These are phyloP conservation scores for Linum tenue DNA, from an alignment of 345 rosid species.

Conservation along the genomic window DNA sequence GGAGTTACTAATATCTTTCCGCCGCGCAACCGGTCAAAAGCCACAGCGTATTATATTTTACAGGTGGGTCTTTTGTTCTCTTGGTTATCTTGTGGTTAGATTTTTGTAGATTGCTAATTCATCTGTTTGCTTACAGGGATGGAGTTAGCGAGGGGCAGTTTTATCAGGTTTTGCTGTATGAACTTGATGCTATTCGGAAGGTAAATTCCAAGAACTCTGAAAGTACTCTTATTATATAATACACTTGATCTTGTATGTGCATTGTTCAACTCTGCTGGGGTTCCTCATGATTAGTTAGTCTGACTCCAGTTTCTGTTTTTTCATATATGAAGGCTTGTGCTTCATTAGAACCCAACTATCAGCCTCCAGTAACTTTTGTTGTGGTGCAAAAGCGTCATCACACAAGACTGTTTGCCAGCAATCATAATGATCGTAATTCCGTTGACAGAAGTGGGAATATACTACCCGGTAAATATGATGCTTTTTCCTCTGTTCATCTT, in stretches of 20 bases:
- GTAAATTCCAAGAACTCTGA: slow-evolving; percentile 22
- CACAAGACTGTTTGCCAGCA: slow-evolving; percentile 87
- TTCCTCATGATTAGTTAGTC: background rate
- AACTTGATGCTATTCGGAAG: slow-evolving; percentile 96
- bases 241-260: background rate
- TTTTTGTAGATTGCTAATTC: background rate
- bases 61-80: slow-evolving; percentile 36
- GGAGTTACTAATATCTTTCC: slow-evolving; percentile 91
- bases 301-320: background rate
- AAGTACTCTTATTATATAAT: background rate
- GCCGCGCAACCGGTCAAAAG: slow-evolving; percentile 88
- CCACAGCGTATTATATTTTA: slow-evolving; percentile 92
- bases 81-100: background rate
- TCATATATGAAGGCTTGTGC: slow-evolving; percentile 63
- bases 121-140: slow-evolving; percentile 41
- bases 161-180: slow-evolving; percentile 85
- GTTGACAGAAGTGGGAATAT: slow-evolving; percentile 92
- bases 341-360: slow-evolving; percentile 92
- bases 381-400: slow-evolving; percentile 99
- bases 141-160: slow-evolving; percentile 99
- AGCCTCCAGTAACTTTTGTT: slow-evolving; percentile 97
- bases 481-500: background rate
- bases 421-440: slow-evolving; percentile 57
- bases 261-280: background rate
- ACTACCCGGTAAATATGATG: slow-evolving; percentile 52